A percentile compares a stretch with the other conserved stretches of the same genome.
Evolutionary conservation across 2,329 filamentous ascomycete genomes (phyloP).

Genomic region (Cyphellophora europaea): DNA sequence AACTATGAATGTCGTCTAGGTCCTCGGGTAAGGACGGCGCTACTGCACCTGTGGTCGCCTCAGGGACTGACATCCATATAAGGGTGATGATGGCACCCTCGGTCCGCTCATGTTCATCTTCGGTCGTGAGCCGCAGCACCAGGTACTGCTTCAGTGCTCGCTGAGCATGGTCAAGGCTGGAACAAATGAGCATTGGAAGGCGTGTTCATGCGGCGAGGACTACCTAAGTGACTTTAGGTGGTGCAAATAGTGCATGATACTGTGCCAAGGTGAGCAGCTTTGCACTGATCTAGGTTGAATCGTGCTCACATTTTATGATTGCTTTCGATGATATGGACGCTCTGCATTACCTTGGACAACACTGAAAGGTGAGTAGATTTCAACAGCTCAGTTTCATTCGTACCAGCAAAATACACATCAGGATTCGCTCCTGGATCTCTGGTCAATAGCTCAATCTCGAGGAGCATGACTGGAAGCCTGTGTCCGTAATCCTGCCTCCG

Average conservation of each 20-base stretch:
- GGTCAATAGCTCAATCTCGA: constrained; percentile 59
- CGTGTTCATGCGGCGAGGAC: constrained; percentile 28
- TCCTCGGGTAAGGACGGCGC: constrained; percentile 26
- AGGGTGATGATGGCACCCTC: constrained; percentile 61
- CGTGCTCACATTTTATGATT: constrained; percentile 55
- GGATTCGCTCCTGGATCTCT: constrained; percentile 25
- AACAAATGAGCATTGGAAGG: too few relatives aligned
- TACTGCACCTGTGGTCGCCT: too few relatives aligned
- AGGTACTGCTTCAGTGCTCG: constrained; percentile 57
- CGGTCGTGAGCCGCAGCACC: constrained; percentile 41
- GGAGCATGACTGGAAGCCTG: constrained; percentile 55
- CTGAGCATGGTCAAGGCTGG: constrained; percentile 29
- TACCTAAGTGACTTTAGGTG: constrained; percentile 51
- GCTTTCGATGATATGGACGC: constrained; percentile 49
- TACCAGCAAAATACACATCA: constrained; percentile 32
- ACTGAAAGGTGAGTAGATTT: too few relatives aligned
- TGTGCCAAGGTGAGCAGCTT: constrained; percentile 8
- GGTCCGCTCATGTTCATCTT: constrained; percentile 49
- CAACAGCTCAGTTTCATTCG: too few relatives aligned
- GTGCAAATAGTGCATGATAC: constrained; percentile 57
- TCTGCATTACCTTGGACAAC: constrained; percentile 49
- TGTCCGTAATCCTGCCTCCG: constrained; percentile 45
- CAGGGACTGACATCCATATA: constrained; percentile 48
- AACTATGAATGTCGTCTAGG: constrained; percentile 38
- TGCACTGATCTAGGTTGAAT: constrained; percentile 14